Evolutionary conservation across 352 stramenopile genomes (phyloP).

Genomic region (Blastocystis sp.): DNA sequence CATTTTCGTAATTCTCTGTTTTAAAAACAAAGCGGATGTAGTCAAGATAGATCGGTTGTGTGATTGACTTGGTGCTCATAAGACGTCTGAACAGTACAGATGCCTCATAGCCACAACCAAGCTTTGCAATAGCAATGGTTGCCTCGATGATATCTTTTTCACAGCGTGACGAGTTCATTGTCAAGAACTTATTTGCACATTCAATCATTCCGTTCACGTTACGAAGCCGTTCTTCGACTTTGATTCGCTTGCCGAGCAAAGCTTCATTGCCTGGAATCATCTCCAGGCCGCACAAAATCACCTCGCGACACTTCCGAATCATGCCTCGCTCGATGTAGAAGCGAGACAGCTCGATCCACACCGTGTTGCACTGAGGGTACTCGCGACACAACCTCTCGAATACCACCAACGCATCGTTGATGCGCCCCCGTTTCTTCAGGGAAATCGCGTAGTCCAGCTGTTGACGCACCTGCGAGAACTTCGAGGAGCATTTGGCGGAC

Average conservation of each 20-base stretch:
- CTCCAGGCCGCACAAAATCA: not conserved
- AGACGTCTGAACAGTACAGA: not conserved
- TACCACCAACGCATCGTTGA: not conserved
- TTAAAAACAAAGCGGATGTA: slow-evolving; percentile 37
- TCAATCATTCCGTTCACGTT: not conserved
- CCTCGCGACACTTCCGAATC: not conserved
- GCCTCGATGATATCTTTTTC: not conserved
- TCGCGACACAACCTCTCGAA: not conserved
- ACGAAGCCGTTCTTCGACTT: slow-evolving; percentile 17
- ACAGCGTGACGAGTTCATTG: not conserved
- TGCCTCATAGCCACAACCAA: not conserved
- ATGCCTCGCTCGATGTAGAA: not conserved
- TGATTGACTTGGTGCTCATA: not conserved
- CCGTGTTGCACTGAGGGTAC: not conserved
- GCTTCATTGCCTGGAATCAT: not conserved
- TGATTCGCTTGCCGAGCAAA: slow-evolving; percentile 7
- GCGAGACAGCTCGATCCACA: not conserved
- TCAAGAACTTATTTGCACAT: not conserved
- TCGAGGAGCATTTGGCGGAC: not conserved
- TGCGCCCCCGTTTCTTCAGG: not conserved
- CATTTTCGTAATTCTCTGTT: slow-evolving; percentile 9
- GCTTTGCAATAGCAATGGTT: not conserved
- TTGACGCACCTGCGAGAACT: not conserved
- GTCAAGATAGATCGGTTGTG: not conserved
- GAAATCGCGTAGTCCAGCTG: not conserved